Evolutionary conservation across 192 early-diverging fungal species (phyloP), one percentile per base, ranked within the genome.

Genomic region (Podila verticillata): DNA sequence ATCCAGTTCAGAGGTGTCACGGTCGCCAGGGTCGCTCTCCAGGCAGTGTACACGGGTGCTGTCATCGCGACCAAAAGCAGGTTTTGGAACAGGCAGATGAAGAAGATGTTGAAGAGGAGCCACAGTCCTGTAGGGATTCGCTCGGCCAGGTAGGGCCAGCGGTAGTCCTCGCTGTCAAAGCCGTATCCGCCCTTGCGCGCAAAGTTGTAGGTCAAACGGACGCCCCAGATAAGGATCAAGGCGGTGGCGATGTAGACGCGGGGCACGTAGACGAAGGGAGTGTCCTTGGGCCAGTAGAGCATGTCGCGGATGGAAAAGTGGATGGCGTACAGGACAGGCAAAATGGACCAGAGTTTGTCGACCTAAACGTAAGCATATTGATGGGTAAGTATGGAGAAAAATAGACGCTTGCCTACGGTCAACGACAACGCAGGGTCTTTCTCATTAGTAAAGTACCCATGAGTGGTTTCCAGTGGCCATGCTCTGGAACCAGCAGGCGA

Each of bases 191-290:
- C 95, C 68, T 94, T 92, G 13, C 95, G 68, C 24, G 84, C 78
- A 69, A 94, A 95, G 83, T 96, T 96, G 74, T 84, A 94, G 0
- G 93, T 93, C 47, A 96, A 75, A 22, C 95, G 88, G 2, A 81
- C 7, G 8, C 91, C 90, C 96, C 96, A 98, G 22, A 89, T 22
- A 0, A 83, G 64, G 20, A 91, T 88, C 13, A 94, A 67, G 15
- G 74, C 12, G 24, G 83, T 57, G 8, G 87, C 86, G 10, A 86
- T 51, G 12, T 74, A 70, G 28, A 71, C 68, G 49, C 69, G 72
- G 62, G 61, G 56, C 36, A 32, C 8, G 65, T 68, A 51, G 34
- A 26, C 34, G 62, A 72, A 86, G 15, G 49, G 59, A 15, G 54
- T 47, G 26, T 70, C 66, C n/a, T 58, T 22, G 35, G 70, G 64